Evolutionary conservation across 495 filamentous ascomycete genomes (phyloP), one percentile per base, ranked within the genome.

Genomic region (Neurospora cerealis): DNA sequence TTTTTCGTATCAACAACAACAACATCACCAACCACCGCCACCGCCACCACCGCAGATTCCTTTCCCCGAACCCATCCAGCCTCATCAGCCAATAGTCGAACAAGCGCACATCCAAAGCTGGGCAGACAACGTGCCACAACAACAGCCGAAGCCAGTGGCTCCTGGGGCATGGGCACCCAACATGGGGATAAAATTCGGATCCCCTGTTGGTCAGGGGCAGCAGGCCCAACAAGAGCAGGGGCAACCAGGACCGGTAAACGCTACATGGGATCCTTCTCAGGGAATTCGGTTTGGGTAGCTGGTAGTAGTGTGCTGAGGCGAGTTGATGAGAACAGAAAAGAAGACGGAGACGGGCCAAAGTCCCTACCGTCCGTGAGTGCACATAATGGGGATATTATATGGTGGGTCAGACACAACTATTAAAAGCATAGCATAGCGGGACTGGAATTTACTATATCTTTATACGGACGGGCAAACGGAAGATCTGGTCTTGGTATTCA

Each of bases 161-260:
- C 86, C 87, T 0, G 83, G 85, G 3, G 88, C 93, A 74, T 96
- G 93, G 93, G 88, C 88, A 46, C 93, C 93, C 0, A 91, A 93
- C 6, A 89, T 92, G 84, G 92, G 92, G 0, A 94, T 96, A 74
- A 90, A 90, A 24, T 96, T 95, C 79, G 86, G 72, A 19, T 24
- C 69, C 37, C 32, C 39, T 34, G 17, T 54, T 40, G 24, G 48
- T 11, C 17, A 72, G 66, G 73, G 72, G 28, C 69, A 71, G 13
- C 72, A 75, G n/a, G 72, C 7, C 1, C 54, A 62, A 32, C 54
- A 32, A 76, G 38, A 73, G 69, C 2, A 73, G 48, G 10, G 69
- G 38, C 40, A 76, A 74, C 44, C 5, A 32, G 42, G 73, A 5
- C 60, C 75, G 9, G 60, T 7, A 15, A 79, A 77, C 17, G 78